phyloP scores from a whole-genome alignment of 768 basidiomycete species.

The Podaxis rugospora region DNA sequence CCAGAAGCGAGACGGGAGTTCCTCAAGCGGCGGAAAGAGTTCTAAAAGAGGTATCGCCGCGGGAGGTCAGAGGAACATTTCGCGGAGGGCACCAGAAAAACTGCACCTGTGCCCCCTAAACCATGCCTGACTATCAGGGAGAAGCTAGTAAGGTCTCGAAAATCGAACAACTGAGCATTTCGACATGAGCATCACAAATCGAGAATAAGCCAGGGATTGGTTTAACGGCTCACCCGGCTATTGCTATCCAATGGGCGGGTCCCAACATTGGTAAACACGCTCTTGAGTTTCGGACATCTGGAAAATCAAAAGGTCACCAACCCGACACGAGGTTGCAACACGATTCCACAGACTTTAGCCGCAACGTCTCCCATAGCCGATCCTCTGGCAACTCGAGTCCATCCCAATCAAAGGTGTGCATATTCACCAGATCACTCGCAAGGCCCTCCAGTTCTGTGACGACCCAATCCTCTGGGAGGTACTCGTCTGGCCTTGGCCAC shows the following conservation, averaged over 20 bases:
- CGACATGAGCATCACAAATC: background rate
- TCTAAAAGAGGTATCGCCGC: constrained; percentile 18
- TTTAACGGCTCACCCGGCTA: constrained; percentile 17
- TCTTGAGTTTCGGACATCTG: constrained; percentile 40
- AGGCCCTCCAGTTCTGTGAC: constrained; percentile 29
- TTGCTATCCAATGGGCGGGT: constrained; percentile 26
- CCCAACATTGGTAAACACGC: constrained; percentile 43
- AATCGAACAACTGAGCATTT: constrained; percentile 33
- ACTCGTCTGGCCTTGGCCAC: constrained; percentile 41
- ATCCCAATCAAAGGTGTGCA: constrained; percentile 50
- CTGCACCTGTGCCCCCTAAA: constrained; percentile 31
- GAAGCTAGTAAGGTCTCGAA: constrained; percentile 38
- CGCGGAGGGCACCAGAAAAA: background rate
- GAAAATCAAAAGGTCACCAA: background rate
- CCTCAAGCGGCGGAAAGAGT: constrained; percentile 33
- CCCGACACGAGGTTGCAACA: constrained; percentile 1
- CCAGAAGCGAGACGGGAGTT: constrained; percentile 39
- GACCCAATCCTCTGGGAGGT: constrained; percentile 38
- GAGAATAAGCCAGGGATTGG: constrained; percentile 15
- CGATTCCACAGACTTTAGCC: constrained; percentile 27
- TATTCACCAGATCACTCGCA: constrained; percentile 24
- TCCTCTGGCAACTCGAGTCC: constrained; percentile 43
- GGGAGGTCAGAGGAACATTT: constrained; percentile 1
- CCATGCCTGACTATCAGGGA: constrained; percentile 45
- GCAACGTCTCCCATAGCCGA: constrained; percentile 36